phyloP scores from a whole-genome alignment of 1,139 yeast species.

The Protomyces inouyei region DNA sequence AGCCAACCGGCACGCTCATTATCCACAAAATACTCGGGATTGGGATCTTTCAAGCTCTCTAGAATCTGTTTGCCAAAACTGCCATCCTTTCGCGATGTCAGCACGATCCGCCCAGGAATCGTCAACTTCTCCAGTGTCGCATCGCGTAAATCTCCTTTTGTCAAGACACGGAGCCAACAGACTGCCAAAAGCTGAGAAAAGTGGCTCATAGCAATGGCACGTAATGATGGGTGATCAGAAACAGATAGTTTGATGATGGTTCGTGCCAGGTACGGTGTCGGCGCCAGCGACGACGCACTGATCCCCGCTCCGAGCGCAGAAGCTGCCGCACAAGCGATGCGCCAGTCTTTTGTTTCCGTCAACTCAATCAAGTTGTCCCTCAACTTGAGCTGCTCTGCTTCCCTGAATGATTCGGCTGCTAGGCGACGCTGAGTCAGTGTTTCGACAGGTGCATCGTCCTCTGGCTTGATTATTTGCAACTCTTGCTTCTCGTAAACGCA shows the following conservation, averaged over 20 bases:
- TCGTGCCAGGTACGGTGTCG: constrained; percentile 43
- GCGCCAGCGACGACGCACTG: constrained; percentile 43
- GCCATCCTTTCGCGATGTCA: constrained; percentile 42
- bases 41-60: constrained; percentile 49
- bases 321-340: constrained; percentile 53
- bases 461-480: background rate
- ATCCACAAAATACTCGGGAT: constrained; percentile 40
- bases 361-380: constrained; percentile 8
- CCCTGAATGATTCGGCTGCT: constrained; percentile 7
- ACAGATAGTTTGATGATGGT: constrained; percentile 53
- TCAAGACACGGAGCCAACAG: constrained; percentile 51
- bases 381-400: constrained; percentile 7
- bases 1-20: constrained; percentile 64
- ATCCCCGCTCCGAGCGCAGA: constrained; percentile 52
- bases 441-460: background rate
- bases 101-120: constrained; percentile 44
- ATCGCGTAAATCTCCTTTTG: constrained; percentile 50
- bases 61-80: constrained; percentile 47
- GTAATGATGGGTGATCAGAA: constrained; percentile 68
- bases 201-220: constrained; percentile 62
- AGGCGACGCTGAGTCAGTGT: background rate
- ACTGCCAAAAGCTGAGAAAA: constrained; percentile 54
- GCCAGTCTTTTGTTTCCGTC: constrained; percentile 55
- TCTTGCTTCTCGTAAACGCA: constrained; percentile 6
- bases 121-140: constrained; percentile 33